phyloP scores from a whole-genome alignment of 75 land plant species.

The Pinus albicaulis region DNA sequence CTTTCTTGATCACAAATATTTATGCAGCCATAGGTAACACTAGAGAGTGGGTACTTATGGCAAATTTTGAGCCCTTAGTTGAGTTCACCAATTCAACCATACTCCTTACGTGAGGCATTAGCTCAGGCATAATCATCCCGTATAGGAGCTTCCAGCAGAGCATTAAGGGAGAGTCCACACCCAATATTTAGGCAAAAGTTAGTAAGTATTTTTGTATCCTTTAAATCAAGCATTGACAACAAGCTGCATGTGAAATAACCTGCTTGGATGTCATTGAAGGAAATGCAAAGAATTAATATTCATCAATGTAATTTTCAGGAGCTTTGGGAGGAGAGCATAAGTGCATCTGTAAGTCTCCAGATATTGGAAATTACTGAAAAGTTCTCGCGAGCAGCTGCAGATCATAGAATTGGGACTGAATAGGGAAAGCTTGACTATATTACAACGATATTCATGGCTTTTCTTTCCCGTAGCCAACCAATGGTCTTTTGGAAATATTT shows the following conservation, averaged over 20 bases:
- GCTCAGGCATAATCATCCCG: slow-evolving; percentile 95
- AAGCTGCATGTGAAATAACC: not conserved
- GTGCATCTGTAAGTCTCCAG: slow-evolving; percentile 93
- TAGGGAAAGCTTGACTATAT: slow-evolving; percentile 95
- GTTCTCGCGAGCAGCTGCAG: slow-evolving; percentile 75
- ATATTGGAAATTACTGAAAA: slow-evolving; percentile 86
- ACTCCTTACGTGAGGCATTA: slow-evolving; percentile 89
- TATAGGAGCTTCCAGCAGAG: slow-evolving; percentile 74
- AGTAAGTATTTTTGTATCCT: slow-evolving; percentile 38
- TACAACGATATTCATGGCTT: slow-evolving; percentile 79
- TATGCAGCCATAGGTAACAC: slow-evolving; percentile 68
- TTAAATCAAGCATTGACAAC: not conserved
- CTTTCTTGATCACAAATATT: not conserved
- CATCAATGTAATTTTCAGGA: slow-evolving; percentile 53
- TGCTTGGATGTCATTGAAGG: not conserved
- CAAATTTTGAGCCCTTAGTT: slow-evolving; percentile 91
- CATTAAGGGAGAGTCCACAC: slow-evolving; percentile 89
- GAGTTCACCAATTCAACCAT: slow-evolving; percentile 93
- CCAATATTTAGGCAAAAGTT: slow-evolving; percentile 93
- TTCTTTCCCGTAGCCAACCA: slow-evolving; percentile 85
- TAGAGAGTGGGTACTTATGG: slow-evolving; percentile 85
- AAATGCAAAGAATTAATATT: not conserved
- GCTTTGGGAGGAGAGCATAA: slow-evolving; percentile 98
- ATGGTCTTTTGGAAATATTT: slow-evolving; percentile 86
- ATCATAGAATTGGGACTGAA: slow-evolving; percentile 82